phyloP scores from a whole-genome alignment of 1,284 basidiomycete species.

The Cryptococcus hybrid region DNA sequence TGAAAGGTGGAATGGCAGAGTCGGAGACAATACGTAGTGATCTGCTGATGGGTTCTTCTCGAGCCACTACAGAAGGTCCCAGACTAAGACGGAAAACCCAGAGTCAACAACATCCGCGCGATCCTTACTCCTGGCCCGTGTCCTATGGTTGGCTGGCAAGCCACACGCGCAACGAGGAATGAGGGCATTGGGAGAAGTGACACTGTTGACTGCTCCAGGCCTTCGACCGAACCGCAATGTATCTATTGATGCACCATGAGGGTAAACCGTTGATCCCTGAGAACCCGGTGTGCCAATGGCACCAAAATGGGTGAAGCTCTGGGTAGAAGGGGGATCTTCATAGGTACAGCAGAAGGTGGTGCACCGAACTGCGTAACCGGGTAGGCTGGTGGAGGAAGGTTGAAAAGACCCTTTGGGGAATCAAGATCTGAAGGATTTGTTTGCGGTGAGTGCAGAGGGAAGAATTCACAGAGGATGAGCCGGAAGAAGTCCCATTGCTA shows the following conservation, averaged over 20 bases:
- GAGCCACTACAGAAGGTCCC: constrained; percentile 22
- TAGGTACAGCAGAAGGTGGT: constrained; percentile 31
- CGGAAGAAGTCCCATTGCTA: constrained; percentile 23
- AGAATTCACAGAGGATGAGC: constrained; percentile 35
- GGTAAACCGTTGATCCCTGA: constrained; percentile 19
- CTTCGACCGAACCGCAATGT: constrained; percentile 46
- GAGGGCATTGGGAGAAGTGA: constrained; percentile 45
- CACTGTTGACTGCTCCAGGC: constrained; percentile 38
- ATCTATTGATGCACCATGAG: constrained; percentile 36
- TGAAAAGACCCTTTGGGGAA: constrained; percentile 42
- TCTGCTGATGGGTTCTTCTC: constrained; percentile 9
- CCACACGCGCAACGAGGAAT: constrained; percentile 44
- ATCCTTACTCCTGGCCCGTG: constrained; percentile 25
- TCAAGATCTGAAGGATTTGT: constrained; percentile 36
- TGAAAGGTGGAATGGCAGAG: constrained; percentile 13
- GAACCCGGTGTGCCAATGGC: constrained; percentile 15
- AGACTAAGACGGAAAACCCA: constrained; percentile 35
- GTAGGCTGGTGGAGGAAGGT: constrained; percentile 45
- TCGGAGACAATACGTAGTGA: constrained; percentile 25
- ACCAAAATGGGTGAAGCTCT: constrained; percentile 9
- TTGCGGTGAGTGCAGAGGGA: constrained; percentile 44
- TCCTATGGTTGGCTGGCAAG: constrained; percentile 33
- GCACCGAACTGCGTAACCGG: constrained; percentile 17
- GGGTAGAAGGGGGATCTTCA: constrained; percentile 36
- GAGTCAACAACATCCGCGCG: constrained; percentile 23